Percentiles rank a stretch among this genome's conserved stretches.
These are phyloP conservation scores for Marasmius fiardii DNA, from an alignment of 1,284 basidiomycete genomes.

Conservation along the genomic window DNA sequence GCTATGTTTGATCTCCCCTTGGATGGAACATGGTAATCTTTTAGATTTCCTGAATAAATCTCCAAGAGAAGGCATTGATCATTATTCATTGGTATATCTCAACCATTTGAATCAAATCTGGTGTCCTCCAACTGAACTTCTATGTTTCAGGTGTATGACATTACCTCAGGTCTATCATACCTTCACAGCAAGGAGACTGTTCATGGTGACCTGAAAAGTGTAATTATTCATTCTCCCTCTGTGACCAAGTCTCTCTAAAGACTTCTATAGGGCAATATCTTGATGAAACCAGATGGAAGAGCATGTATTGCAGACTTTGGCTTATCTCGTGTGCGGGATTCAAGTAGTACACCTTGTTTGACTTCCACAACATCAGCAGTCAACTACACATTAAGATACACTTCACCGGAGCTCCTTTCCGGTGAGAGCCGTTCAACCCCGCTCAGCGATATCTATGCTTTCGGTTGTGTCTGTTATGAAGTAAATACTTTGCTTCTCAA, in stretches of 20 bases:
- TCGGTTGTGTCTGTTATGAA: neutral
- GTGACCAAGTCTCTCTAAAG: neutral
- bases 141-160: conserved; percentile 20
- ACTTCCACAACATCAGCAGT: neutral
- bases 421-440: neutral
- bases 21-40: conserved; percentile 33
- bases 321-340: conserved; percentile 19
- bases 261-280: neutral
- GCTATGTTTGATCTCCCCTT: conserved; percentile 20
- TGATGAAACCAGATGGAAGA: conserved; percentile 24
- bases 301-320: conserved; percentile 35
- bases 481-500: neutral
- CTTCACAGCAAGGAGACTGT: conserved; percentile 29
- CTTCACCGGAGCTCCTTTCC: conserved; percentile 22
- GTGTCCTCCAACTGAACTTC: neutral
- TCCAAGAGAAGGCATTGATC: conserved; percentile 16
- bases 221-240: conserved; percentile 17
- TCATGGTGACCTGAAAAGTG: conserved; percentile 36
- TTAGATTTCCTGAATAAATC: conserved; percentile 20
- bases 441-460: neutral
- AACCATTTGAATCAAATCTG: neutral
- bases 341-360: conserved; percentile 3
- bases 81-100: conserved; percentile 20
- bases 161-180: conserved; percentile 30
- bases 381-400: conserved; percentile 20